Evolutionary conservation across 805 yeast genomes (phyloP).

Genomic region (Candida methanosorbosa): DNA sequence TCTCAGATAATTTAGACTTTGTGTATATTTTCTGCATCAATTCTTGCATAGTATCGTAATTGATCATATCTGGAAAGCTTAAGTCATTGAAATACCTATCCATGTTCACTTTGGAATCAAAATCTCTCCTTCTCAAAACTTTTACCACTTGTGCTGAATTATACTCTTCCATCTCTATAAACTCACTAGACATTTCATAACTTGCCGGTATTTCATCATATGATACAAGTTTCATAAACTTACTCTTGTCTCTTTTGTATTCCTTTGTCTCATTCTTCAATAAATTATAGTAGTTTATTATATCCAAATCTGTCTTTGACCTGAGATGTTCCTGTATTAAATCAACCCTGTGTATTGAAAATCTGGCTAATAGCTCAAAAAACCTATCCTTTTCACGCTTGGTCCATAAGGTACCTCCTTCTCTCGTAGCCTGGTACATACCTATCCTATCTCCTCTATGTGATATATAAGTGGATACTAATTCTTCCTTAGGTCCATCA

Average conservation of each 20-base stretch:
- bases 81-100: no score
- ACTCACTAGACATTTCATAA: conserved; percentile 38
- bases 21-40: neutral
- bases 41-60: neutral
- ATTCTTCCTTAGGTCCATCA: neutral
- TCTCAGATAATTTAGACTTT: conserved; percentile 1
- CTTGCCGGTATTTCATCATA: conserved; percentile 44
- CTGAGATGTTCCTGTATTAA: conserved; percentile 29
- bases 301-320: conserved; percentile 34
- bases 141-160: conserved; percentile 9
- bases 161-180: conserved; percentile 34
- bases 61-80: no score
- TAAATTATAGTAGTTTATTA: conserved; percentile 34
- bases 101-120: conserved; percentile 7
- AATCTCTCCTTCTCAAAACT: conserved; percentile 5
- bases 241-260: conserved; percentile 15
- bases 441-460: neutral
- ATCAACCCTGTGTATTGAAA: conserved; percentile 39
- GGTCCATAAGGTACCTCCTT: conserved; percentile 36
- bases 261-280: conserved; percentile 22
- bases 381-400: conserved; percentile 40
- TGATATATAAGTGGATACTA: neutral
- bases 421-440: conserved; percentile 1
- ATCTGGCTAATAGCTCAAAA: conserved; percentile 39
- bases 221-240: conserved; percentile 16